These are phyloP conservation scores for Globisporangium polare DNA, from an alignment of 352 stramenopile species.

Conservation along the genomic window DNA sequence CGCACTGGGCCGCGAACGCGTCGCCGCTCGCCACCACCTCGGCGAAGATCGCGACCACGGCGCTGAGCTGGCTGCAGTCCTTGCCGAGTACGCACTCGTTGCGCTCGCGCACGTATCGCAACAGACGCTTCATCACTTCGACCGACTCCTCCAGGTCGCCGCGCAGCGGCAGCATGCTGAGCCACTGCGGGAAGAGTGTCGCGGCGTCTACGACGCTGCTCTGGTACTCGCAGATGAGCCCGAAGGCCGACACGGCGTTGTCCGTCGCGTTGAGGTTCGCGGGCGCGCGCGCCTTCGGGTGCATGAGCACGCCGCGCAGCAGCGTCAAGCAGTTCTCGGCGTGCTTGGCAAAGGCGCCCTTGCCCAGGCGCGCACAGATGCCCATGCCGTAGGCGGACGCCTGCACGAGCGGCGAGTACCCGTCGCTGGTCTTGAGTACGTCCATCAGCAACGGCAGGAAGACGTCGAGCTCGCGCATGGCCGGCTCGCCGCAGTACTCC, in stretches of 20 bases:
- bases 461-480: constrained; percentile 45
- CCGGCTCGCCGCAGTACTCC: constrained; percentile 59
- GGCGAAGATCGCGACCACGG: constrained; percentile 58
- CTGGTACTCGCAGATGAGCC: constrained; percentile 72
- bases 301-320: constrained; percentile 52
- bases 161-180: constrained; percentile 63
- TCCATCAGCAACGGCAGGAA: constrained; percentile 69
- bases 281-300: constrained; percentile 42
- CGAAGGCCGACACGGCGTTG: constrained; percentile 74
- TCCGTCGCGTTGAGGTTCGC: constrained; percentile 71
- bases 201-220: constrained; percentile 34
- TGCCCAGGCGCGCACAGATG: constrained; percentile 53
- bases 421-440: constrained; percentile 57
- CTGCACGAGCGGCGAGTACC: constrained; percentile 56
- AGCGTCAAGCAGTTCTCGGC: constrained; percentile 46
- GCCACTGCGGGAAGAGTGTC: constrained; percentile 65
- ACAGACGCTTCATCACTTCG: constrained; percentile 61
- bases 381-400: constrained; percentile 74
- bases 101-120: constrained; percentile 48
- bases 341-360: constrained; percentile 47
- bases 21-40: constrained; percentile 42
- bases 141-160: constrained; percentile 77
- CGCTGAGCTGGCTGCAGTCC: constrained; percentile 41
- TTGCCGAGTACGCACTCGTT: constrained; percentile 59
- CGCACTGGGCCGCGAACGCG: constrained; percentile 37